Base-by-base conservation (phyloP, 164 flowering plant genomes). In the Annona squamosa region DNA sequence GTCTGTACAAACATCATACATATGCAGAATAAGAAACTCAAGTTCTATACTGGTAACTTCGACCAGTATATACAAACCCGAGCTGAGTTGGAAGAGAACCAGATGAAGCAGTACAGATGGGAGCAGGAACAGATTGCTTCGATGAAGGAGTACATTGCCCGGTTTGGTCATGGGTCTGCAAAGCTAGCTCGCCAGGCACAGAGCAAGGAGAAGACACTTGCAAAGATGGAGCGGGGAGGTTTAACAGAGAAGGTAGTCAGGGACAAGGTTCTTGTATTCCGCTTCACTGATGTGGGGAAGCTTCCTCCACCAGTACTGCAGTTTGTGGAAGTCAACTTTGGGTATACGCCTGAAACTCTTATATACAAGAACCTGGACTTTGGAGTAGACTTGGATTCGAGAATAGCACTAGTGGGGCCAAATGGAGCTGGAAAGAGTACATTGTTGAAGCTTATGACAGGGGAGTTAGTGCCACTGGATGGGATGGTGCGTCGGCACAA, bases 391-490 rank as follows among this genome's bases (percentile, higher is more conserved):
- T 82, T 95, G 75, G 99, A 95, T 74, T 95, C 99, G 0, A 82
- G 99, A 78, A 76, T 94, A 3, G 99, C 99, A 5, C 74, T 94
- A 73, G 99, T 92, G 68, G 99, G 99, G 56, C 99, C 99, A 13
- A 94, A 94, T 78, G 99, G 99, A 2, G 99, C 99, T 74, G 99
- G 98, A 61, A 95, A 95, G 81, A 93, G 98, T 76, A 95, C 99
- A 0, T 74, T 95, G 71, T 83, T 95, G 81, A 95, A 95, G 89
- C 91, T 95, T 79, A 91, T 95, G 98, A 93, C 98, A 1, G 99
- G 99, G 76, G 99, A 95, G 0, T 77, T 95, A 73, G 76, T 70
- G 64, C 98, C 99, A 71, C 75, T 72, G 41, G 99, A 95, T 75
- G 99, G 99, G 79, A 95, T 93, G 98, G 97, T 95, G 6, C 72